These are phyloP conservation scores for Yamadazyma laniorum DNA, from an alignment of 805 yeast genomes.

Conservation along the genomic window DNA sequence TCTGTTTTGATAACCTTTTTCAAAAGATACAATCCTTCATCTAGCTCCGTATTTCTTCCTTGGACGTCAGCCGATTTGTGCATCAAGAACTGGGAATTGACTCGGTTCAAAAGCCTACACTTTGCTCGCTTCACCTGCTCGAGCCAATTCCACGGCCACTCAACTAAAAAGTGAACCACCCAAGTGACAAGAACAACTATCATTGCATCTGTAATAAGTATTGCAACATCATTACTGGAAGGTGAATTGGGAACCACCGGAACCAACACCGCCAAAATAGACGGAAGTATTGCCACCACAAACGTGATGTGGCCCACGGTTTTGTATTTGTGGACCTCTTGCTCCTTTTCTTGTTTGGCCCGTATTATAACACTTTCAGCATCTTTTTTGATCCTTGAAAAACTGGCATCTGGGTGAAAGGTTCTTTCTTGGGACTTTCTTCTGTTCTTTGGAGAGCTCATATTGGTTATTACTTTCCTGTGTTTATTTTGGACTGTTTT, in stretches of 20 bases:
- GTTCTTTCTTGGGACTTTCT: background rate
- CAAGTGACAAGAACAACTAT: conserved; percentile 32
- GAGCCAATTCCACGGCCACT: conserved; percentile 46
- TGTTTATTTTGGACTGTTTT: no score
- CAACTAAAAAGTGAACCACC: conserved; percentile 31
- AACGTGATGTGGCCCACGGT: conserved; percentile 17
- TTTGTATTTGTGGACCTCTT: background rate
- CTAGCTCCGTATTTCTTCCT: background rate
- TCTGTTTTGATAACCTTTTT: conserved; percentile 9
- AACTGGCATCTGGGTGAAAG: background rate
- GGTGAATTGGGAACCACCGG: conserved; percentile 19
- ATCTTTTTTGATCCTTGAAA: background rate
- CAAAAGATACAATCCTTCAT: conserved; percentile 1
- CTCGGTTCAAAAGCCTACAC: conserved; percentile 14
- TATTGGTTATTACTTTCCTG: no score
- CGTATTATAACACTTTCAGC: background rate
- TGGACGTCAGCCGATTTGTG: background rate
- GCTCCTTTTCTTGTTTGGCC: background rate
- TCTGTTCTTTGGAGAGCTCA: no score
- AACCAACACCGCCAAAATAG: conserved; percentile 22
- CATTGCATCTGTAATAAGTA: conserved; percentile 30
- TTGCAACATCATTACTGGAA: conserved; percentile 17
- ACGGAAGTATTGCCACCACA: conserved; percentile 23
- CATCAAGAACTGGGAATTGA: conserved; percentile 14
- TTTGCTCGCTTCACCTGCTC: conserved; percentile 21